Evolutionary conservation across 176 grass and related monocot species (phyloP).

Genomic region (Musa troglodytarum): DNA sequence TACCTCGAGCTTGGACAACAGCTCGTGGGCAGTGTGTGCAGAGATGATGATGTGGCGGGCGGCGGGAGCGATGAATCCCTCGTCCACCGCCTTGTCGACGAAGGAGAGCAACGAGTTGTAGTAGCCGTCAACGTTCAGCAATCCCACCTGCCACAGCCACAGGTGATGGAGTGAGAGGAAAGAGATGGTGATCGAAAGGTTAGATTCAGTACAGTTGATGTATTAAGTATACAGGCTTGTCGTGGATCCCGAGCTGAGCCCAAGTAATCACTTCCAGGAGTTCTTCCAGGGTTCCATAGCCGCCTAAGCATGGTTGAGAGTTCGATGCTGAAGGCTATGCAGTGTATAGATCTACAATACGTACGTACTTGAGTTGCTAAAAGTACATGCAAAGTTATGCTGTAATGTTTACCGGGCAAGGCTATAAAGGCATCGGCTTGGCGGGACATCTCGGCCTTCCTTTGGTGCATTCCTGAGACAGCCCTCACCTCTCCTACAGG

Average conservation of each 20-base stretch:
- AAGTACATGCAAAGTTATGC: neutral
- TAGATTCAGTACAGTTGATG: no score
- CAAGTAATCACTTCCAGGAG: constrained; percentile 4
- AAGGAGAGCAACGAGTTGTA: constrained; percentile 4
- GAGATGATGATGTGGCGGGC: neutral
- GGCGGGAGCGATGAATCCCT: neutral
- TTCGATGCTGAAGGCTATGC: no score
- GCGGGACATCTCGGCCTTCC: constrained; percentile 11
- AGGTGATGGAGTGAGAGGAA: neutral
- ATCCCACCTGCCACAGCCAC: neutral
- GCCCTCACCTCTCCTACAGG: constrained; percentile 7
- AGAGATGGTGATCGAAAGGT: no score
- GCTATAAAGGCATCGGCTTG: constrained; percentile 12
- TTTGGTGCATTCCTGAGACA: constrained; percentile 12
- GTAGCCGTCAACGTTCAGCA: neutral
- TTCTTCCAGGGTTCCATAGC: constrained; percentile 1
- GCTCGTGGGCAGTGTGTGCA: neutral
- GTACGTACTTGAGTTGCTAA: no score
- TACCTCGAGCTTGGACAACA: neutral
- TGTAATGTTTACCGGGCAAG: neutral
- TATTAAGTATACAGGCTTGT: neutral
- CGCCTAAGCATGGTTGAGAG: neutral
- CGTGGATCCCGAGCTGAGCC: neutral
- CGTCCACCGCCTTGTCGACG: neutral
- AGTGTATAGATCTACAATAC: no score